Evolutionary conservation across 177 flowering plant genomes (phyloP), one percentile per base, ranked within the genome.

Genomic region (Vitis hybrid): DNA sequence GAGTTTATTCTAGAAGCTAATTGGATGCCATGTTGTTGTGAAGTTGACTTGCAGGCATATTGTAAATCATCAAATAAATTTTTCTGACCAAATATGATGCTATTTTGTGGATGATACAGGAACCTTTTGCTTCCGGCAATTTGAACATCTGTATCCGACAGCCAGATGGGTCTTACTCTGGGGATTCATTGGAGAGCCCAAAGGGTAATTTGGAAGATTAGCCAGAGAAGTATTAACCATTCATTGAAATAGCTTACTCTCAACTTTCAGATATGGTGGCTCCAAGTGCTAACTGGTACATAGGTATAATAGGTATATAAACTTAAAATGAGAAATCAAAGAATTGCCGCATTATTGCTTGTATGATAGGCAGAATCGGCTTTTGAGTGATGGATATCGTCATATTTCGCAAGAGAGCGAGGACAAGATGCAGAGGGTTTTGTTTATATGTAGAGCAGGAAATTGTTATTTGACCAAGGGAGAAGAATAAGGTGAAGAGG

Each of bases 81-180:
- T 53, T 62, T 18, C 48, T 50, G 27, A 18, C 32, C 18, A 58
- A 67, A 1, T 32, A 18, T 8, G 54, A 46, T 1, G 17, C 3
- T 17, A n/a, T 53, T 17, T 70, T 70, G 30, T 66, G 54, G 52
- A 32, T 27, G 48, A 1, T 68, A 62, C 82, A 84, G 87, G 87
- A 82, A 15, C 53, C 69, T 55, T 66, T 76, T 27, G 69, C 76
- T 27, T 78, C 84, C 14, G 74, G 81, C 66, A 84, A 78, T 67
- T 71, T 80, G 68, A 82, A 84, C 76, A 74, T 84, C 11, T 80
- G 76, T 62, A 68, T 82, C 57, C 85, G 79, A 61, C 83, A 76
- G 56, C 79, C 82, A 4, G 87, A 84, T 73, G 84, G 87, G 13
- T 80, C 87, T 3, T 80, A 82, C 66, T 60, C 73, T 24, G 79